A percentile compares a stretch with the other conserved stretches of the same genome.
phyloP scores from a whole-genome alignment of 805 yeast species.

The Wickerhamiella domercqiae region DNA sequence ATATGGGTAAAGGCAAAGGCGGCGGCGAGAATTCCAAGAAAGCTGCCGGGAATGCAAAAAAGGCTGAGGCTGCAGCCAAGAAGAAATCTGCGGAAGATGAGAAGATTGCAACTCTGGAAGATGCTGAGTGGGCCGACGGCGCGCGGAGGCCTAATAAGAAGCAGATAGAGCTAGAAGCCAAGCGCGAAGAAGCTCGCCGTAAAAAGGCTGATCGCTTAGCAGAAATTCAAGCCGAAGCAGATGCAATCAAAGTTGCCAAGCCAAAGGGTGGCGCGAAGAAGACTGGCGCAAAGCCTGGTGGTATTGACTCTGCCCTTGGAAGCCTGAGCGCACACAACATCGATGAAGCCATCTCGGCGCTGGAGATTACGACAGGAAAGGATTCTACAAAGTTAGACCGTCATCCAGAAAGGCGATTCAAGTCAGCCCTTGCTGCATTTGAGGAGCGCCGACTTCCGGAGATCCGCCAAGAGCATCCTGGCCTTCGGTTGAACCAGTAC shows the following conservation, averaged over 20 bases:
- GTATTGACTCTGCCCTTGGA: constrained; percentile 38
- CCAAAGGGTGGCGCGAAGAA: constrained; percentile 38
- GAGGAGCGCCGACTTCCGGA: constrained; percentile 62
- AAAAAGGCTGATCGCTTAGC: constrained; percentile 76
- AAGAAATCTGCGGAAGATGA: constrained; percentile 39
- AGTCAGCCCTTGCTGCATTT: constrained; percentile 59
- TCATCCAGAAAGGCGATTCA: constrained; percentile 80
- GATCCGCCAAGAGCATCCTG: constrained; percentile 59
- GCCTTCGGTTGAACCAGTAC: constrained; percentile 62
- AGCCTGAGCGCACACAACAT: constrained; percentile 56
- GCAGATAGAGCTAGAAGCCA: constrained; percentile 48
- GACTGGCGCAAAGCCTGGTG: constrained; percentile 55
- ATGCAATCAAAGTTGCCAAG: constrained; percentile 39
- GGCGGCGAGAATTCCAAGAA: constrained; percentile 17
- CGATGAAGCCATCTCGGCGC: constrained; percentile 65
- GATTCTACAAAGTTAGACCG: constrained; percentile 39
- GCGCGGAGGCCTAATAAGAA: constrained; percentile 54
- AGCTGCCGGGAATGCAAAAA: constrained; percentile 49
- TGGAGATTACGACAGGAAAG: constrained; percentile 46
- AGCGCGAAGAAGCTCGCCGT: constrained; percentile 59
- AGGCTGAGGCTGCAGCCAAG: constrained; percentile 47
- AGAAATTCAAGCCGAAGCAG: constrained; percentile 48
- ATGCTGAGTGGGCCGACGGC: constrained; percentile 55
- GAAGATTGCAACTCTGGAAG: constrained; percentile 38
- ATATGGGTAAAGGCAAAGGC: constrained; percentile 13